Percentiles rank a stretch among this genome's conserved stretches.
Evolutionary conservation across 2,329 filamentous ascomycete species (phyloP).

Genomic region (Ceratocystis cubensis): DNA sequence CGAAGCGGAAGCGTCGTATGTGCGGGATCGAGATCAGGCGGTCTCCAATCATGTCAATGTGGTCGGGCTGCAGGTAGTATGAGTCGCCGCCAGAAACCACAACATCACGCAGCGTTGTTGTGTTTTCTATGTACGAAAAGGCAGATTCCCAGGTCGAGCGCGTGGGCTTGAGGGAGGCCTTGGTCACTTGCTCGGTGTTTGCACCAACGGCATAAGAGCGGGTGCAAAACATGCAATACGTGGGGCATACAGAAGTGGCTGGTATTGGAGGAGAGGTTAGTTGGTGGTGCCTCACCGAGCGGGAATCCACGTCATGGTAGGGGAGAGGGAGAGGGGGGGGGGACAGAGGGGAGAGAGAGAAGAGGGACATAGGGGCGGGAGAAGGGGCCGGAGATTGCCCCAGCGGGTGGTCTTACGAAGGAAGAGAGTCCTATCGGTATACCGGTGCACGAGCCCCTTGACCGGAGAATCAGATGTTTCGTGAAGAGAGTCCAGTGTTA

Average conservation of each 20-base stretch:
- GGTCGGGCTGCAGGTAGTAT: slow-evolving; percentile 42
- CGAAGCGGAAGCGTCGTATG: slow-evolving; percentile 47
- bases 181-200: slow-evolving; percentile 40
- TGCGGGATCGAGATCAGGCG: slow-evolving; percentile 45
- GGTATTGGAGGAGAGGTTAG: not conserved
- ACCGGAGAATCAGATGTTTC: slow-evolving; percentile 45
- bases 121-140: slow-evolving; percentile 44
- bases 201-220: slow-evolving; percentile 46
- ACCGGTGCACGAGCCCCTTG: slow-evolving; percentile 48
- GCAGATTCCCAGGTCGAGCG: slow-evolving; percentile 40
- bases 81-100: slow-evolving; percentile 52
- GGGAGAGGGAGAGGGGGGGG: no score
- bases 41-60: slow-evolving; percentile 42
- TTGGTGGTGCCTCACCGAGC: not conserved
- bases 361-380: no score
- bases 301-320: not conserved
- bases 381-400: no score
- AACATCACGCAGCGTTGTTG: slow-evolving; percentile 41
- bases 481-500: slow-evolving; percentile 46
- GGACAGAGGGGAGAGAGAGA: no score
- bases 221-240: slow-evolving; percentile 52
- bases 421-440: slow-evolving; percentile 50
- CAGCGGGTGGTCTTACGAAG: slow-evolving; percentile 34
- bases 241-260: slow-evolving; percentile 49
- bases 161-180: slow-evolving; percentile 32